Base-by-base conservation (phyloP, 1,139 yeast species). In the Yamadazyma sp. region DNA sequence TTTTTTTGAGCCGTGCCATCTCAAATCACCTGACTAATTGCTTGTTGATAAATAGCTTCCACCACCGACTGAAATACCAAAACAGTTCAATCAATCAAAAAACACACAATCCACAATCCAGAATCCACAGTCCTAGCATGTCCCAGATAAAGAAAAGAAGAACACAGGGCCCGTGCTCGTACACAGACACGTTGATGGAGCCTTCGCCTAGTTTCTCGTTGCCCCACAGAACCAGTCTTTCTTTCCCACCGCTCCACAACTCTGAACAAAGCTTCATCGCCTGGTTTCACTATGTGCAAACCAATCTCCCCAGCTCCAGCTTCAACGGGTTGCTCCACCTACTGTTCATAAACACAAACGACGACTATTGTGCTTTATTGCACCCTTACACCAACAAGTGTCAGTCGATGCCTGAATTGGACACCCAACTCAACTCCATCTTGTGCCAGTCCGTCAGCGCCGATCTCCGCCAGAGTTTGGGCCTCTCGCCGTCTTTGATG, bases 241-340 rank as follows among this genome's bases (percentile, higher is more conserved):
- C 35, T 15, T 40, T 46, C 23, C 53, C 54, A 3, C 32, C 10
- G 9, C 33, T 49, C n/a, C 16, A 29, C 10, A 48, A 42, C 27
- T 36, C 37, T 14, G 50, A 43, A 22, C 17, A 17, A 5, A 37
- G 43, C 20, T 49, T 48, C 29, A 36, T 49, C n/a, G 35, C 30
- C 24, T 49, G 53, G 53, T 49, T 39, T 32, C 33, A 37, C 8
- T 40, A 41, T 31, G 31, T 49, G 5, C 39, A 34, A 14, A 11
- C 24, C 4, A 35, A 36, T 1, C 11, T 48, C 10, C 51, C 52
- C 3, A n/a, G 32, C 31, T 31, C 52, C 11, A 31, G 34, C 10
- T 47, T 32, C 30, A 34, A 30, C 8, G 31, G 34, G n/a, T 31
- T 49, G 28, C 12, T 49, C 10, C 45, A 47, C 30, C 20, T 47